phyloP scores from a whole-genome alignment of 768 basidiomycete species.

The Serpula lacrymans region DNA sequence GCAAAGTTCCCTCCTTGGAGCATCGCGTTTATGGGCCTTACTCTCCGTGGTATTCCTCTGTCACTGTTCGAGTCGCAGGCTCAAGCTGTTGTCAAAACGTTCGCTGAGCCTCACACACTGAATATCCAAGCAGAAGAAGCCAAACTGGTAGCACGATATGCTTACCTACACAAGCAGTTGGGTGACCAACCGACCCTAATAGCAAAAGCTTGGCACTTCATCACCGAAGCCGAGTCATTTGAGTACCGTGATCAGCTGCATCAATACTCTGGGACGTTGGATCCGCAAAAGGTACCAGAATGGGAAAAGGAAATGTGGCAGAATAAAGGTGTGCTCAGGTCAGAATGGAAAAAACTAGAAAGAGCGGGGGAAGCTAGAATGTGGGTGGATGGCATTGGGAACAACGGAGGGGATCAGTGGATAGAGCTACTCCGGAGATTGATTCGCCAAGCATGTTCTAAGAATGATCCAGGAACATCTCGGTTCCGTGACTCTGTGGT shows the following conservation, averaged over 20 bases:
- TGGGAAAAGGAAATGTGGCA: conserved; percentile 63
- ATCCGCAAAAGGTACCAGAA: conserved; percentile 34
- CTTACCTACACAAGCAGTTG: conserved; percentile 31
- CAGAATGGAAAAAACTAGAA: conserved; percentile 58
- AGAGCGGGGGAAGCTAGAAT: conserved; percentile 50
- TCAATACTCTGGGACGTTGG: conserved; percentile 33
- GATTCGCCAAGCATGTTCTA: no score
- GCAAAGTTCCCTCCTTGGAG: conserved; percentile 40
- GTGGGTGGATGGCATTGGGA: conserved; percentile 63
- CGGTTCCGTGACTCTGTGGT: no score
- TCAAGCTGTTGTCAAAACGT: conserved; percentile 53
- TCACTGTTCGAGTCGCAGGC: conserved; percentile 80
- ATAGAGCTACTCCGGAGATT: conserved; percentile 41
- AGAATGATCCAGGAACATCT: no score
- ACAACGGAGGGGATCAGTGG: conserved; percentile 61
- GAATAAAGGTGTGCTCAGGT: conserved; percentile 44
- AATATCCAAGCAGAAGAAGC: conserved; percentile 45
- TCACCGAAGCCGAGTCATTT: conserved; percentile 55
- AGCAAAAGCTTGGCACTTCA: conserved; percentile 54
- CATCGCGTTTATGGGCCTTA: conserved; percentile 66
- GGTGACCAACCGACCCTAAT: conserved; percentile 37
- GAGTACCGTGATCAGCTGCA: conserved; percentile 62
- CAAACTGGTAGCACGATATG: conserved; percentile 47
- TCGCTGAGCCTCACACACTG: conserved; percentile 47
- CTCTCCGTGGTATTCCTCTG: conserved; percentile 60